Evolutionary conservation across 768 basidiomycete species (phyloP).

Genomic region (Neoboletus subvelutipes): DNA sequence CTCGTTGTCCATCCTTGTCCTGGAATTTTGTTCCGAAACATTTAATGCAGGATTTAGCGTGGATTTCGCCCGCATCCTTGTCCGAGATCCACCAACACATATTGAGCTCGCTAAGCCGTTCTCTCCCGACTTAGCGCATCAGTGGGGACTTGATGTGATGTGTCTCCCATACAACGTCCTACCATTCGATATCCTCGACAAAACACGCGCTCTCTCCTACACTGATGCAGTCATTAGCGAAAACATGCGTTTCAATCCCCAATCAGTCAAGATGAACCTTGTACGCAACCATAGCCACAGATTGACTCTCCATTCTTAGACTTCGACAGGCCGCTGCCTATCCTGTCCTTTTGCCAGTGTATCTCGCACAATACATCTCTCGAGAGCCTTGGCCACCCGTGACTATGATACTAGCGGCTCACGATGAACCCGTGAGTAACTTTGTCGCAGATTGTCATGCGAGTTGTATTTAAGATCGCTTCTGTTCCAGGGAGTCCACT

Average conservation of each 20-base stretch:
- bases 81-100: conserved; percentile 32
- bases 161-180: conserved; percentile 58
- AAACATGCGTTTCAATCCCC: conserved; percentile 42
- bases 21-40: not conserved
- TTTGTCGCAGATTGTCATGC: not conserved
- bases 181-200: conserved; percentile 50
- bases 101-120: conserved; percentile 43
- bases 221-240: conserved; percentile 37
- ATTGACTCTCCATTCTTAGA: conserved; percentile 6
- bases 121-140: conserved; percentile 44
- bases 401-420: conserved; percentile 30
- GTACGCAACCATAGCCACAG: conserved; percentile 33
- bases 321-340: conserved; percentile 52
- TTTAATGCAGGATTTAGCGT: conserved; percentile 17
- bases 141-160: conserved; percentile 48
- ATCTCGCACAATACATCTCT: conserved; percentile 52
- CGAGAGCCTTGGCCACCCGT: conserved; percentile 27
- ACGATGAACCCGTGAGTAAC: conserved; percentile 25
- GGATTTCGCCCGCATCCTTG: conserved; percentile 44
- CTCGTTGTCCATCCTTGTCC: not conserved
- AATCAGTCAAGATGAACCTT: conserved; percentile 44
- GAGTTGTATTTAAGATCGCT: not conserved
- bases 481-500: conserved; percentile 24
- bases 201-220: conserved; percentile 35
- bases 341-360: conserved; percentile 64